Conservation (phyloP, 495 filamentous ascomycete species). For the Podospora comata region DNA sequence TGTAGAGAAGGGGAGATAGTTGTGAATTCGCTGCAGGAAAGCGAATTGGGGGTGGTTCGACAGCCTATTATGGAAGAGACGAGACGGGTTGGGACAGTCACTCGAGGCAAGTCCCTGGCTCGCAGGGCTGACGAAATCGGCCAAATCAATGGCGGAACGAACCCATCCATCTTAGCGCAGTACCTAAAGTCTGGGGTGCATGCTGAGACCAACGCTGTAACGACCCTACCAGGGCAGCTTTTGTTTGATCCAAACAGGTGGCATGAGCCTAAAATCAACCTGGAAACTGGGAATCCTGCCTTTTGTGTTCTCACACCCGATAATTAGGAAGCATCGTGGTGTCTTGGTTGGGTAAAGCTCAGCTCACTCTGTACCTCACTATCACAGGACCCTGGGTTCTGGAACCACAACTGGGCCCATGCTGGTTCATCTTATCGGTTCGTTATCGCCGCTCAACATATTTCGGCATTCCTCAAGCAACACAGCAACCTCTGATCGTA, state of each 20-base stretch:
- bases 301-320: not conserved
- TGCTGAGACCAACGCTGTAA: constrained; percentile 7
- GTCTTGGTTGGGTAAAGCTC: not conserved
- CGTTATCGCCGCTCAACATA: not conserved
- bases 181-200: constrained; percentile 15
- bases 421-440: constrained; percentile 1
- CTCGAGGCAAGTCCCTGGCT: constrained; percentile 20
- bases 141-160: constrained; percentile 29
- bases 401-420: not conserved
- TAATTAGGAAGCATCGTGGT: not conserved
- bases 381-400: constrained; percentile 5
- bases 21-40: constrained; percentile 11
- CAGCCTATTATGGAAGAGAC: constrained; percentile 12
- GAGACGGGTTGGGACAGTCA: constrained; percentile 5
- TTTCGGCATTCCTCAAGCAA: not conserved
- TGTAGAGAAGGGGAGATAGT: constrained; percentile 3
- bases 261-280: not conserved
- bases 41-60: constrained; percentile 7
- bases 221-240: constrained; percentile 5
- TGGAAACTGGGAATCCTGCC: not conserved
- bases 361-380: not conserved
- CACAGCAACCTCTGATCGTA: too few species aligned
- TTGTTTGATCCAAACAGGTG: constrained; percentile 2
- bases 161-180: constrained; percentile 7
- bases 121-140: constrained; percentile 34